Percentiles rank a stretch among this genome's conserved stretches.
These are phyloP conservation scores for Alternaria viburni DNA, from an alignment of 2,329 filamentous ascomycete species.

Conservation along the genomic window DNA sequence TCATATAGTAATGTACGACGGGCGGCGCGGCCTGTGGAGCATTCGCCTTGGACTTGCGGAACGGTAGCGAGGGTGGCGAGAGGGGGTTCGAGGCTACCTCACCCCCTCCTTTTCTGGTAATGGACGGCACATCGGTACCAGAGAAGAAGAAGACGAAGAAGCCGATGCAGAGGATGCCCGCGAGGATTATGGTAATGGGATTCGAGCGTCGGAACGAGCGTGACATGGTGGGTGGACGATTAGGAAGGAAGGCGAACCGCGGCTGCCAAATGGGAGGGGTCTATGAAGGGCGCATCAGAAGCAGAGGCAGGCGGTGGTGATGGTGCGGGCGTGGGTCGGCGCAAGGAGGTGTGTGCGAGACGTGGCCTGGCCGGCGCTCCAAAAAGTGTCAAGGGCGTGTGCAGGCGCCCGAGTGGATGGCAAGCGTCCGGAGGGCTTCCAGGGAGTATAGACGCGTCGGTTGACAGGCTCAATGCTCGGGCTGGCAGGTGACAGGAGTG, in stretches of 20 bases:
- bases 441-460: conserved; percentile 4
- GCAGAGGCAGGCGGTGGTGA: conserved; percentile 17
- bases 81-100: conserved; percentile 71
- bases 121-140: conserved; percentile 62
- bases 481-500: conserved; percentile 28
- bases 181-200: conserved; percentile 76
- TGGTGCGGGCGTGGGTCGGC: conserved; percentile 23
- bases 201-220: conserved; percentile 80
- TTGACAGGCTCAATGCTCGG: conserved; percentile 12
- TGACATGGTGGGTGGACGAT: conserved; percentile 54
- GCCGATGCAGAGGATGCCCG: conserved; percentile 71
- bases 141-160: conserved; percentile 66
- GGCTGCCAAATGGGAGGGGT: conserved; percentile 33
- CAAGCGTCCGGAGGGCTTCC: neutral
- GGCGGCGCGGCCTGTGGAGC: conserved; percentile 72
- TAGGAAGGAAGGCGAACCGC: conserved; percentile 33
- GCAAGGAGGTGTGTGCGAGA: conserved; percentile 38
- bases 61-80: conserved; percentile 76
- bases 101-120: conserved; percentile 56
- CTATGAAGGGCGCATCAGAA: conserved; percentile 46
- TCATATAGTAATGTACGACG: conserved; percentile 91
- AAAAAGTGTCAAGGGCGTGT: conserved; percentile 21
- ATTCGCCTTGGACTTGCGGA: conserved; percentile 69
- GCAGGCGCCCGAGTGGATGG: conserved; percentile 3
- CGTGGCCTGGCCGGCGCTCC: conserved; percentile 37